Conservation (phyloP, 139 green algal species). For the Desmodesmus armatus region DNA sequence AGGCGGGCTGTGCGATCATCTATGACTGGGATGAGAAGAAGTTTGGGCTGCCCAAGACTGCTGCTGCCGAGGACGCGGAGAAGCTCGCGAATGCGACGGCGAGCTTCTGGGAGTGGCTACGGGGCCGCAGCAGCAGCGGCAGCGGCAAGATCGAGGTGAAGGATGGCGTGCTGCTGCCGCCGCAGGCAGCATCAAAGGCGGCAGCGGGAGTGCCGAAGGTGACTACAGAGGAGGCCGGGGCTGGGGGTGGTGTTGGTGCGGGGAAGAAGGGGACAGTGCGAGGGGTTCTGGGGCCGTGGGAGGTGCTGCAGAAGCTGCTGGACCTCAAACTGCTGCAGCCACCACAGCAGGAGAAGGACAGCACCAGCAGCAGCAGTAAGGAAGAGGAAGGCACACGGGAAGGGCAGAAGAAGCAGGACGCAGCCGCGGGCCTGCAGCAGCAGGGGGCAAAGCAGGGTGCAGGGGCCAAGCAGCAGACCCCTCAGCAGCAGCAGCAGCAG, state of each 20-base stretch:
- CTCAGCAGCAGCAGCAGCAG: not conserved
- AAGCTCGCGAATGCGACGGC: not conserved
- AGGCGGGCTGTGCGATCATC: constrained; percentile 1
- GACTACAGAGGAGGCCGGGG: not conserved
- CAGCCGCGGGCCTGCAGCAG: not conserved
- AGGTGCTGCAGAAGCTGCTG: not conserved
- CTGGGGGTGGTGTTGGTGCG: too few relatives aligned
- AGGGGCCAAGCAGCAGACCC: not conserved
- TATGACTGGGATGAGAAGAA: constrained; percentile 29
- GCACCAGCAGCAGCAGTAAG: constrained; percentile 4
- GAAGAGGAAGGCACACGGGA: not conserved
- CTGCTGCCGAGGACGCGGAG: not conserved
- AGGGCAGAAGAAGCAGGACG: not conserved
- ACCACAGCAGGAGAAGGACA: not conserved
- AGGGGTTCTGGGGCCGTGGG: not conserved
- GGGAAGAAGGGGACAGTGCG: too few relatives aligned
- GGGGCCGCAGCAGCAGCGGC: constrained; percentile 3
- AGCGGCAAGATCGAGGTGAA: not conserved
- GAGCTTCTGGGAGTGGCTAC: not conserved
- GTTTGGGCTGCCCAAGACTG: not conserved
- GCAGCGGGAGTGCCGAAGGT: not conserved
- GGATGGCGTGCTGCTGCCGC: not conserved
- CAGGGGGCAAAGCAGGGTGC: not conserved
- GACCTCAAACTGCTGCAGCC: not conserved
- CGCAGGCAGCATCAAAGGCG: not conserved